phyloP scores from a whole-genome alignment of 2,329 filamentous ascomycete genomes.

The Fusarium chuoi region DNA sequence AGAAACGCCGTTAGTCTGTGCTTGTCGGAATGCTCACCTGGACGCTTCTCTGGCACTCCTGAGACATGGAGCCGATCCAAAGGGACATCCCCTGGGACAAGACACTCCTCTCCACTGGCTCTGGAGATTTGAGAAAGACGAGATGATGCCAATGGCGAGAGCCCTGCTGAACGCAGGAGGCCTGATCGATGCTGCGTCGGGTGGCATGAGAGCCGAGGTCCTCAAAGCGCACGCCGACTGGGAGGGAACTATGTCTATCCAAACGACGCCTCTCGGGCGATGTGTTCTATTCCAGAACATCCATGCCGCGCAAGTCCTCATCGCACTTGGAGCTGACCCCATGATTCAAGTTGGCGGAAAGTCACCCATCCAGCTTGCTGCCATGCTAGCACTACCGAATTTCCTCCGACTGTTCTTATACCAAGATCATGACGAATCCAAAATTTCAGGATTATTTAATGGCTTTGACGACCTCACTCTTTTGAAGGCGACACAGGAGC shows the following conservation, averaged over 20 bases:
- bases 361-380: background rate
- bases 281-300: background rate
- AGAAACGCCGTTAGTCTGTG: background rate
- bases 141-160: background rate
- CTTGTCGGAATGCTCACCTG: background rate
- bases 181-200: background rate
- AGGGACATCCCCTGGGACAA: background rate
- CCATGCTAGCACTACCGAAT: background rate
- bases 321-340: background rate
- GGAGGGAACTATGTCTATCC: background rate
- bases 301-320: background rate
- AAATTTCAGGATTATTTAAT: rapidly evolving
- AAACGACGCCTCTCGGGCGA: background rate
- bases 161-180: background rate
- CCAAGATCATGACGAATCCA: background rate
- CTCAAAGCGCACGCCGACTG: background rate
- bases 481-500: background rate
- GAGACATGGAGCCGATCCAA: background rate
- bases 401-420: background rate
- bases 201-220: background rate
- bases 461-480: background rate
- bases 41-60: background rate
- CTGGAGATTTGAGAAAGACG: background rate
- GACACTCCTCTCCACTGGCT: background rate
- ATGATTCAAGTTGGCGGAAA: background rate